Conservation (phyloP, 805 yeast genomes). For the Komagataella ulmi region DNA sequence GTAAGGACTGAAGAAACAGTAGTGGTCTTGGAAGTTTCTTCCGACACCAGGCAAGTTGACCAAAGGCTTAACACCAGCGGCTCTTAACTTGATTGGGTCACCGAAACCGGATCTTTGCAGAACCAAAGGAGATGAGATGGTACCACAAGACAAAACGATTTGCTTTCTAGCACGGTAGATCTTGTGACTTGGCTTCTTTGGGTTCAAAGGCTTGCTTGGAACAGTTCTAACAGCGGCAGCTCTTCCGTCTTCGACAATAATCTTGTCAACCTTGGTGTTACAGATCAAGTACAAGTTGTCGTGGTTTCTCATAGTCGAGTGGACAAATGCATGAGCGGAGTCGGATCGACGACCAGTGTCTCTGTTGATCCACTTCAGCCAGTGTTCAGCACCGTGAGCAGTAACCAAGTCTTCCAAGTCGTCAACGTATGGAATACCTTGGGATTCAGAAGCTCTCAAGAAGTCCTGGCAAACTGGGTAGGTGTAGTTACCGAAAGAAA, state of each 20-base stretch:
- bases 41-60: conserved; percentile 19
- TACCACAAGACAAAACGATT: conserved; percentile 30
- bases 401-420: conserved; percentile 12
- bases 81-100: conserved; percentile 15
- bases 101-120: conserved; percentile 33
- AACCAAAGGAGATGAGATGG: conserved; percentile 32
- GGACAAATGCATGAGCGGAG: conserved; percentile 16
- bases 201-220: conserved; percentile 11
- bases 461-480: conserved; percentile 15
- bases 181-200: conserved; percentile 7
- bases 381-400: conserved; percentile 16
- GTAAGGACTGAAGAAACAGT: conserved; percentile 16
- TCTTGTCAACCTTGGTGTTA: conserved; percentile 14
- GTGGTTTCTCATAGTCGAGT: conserved; percentile 18
- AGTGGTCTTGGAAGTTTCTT: conserved; percentile 17
- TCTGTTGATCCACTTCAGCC: conserved; percentile 18
- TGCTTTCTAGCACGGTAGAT: conserved; percentile 27
- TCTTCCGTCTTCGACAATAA: conserved; percentile 14
- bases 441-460: conserved; percentile 14
- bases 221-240: conserved; percentile 13
- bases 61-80: conserved; percentile 15
- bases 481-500: conserved; percentile 17
- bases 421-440: conserved; percentile 14
- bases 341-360: conserved; percentile 17
- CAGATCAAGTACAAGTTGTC: conserved; percentile 12